phyloP scores from a whole-genome alignment of 805 yeast genomes.

The Hanseniaspora lindneri region DNA sequence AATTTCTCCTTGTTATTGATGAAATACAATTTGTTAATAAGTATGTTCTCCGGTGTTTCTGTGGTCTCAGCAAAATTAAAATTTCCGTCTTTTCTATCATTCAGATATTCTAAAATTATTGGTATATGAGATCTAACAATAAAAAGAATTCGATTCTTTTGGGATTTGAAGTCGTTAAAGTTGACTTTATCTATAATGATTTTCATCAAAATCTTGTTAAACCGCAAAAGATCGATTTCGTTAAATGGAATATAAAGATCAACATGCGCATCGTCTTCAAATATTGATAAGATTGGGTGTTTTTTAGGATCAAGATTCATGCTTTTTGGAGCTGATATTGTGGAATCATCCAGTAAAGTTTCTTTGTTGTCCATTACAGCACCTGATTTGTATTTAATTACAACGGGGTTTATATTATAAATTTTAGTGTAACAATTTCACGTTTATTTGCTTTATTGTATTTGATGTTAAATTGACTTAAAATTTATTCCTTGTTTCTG shows the following conservation, averaged over 20 bases:
- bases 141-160: not conserved
- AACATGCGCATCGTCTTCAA: constrained; percentile 11
- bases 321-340: not conserved
- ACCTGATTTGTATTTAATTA: no score
- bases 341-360: no score
- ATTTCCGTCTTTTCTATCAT: not conserved
- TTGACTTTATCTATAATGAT: not conserved
- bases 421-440: no score
- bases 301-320: constrained; percentile 1
- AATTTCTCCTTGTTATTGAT: constrained; percentile 5
- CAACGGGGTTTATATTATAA: no score
- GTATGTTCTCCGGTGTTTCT: not conserved
- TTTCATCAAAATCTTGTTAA: constrained; percentile 3
- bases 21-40: constrained; percentile 4
- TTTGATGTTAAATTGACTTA: no score
- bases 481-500: no score
- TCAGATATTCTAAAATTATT: not conserved
- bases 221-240: constrained; percentile 10
- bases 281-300: constrained; percentile 14
- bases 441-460: no score
- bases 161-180: not conserved
- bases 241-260: constrained; percentile 1
- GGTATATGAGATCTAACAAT: not conserved
- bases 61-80: not conserved
- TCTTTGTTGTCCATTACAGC: no score